Conservation (phyloP, 306 rosid species). For the Rosa rugosa region DNA sequence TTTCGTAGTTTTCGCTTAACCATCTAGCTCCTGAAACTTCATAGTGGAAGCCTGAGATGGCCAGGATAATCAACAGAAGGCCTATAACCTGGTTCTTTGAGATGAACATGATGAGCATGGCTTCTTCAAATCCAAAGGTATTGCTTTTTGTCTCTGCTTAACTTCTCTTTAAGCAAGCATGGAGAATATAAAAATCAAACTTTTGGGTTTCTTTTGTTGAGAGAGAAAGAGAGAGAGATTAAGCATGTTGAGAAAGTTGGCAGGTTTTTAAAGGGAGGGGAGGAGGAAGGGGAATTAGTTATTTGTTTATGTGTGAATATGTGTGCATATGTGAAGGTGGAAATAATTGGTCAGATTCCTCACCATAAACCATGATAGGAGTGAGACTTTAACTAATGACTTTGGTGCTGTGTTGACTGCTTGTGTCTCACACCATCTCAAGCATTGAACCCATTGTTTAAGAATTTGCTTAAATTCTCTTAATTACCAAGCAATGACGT, state of each 20-base stretch:
- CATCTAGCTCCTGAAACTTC: conserved; percentile 43
- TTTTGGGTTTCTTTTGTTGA: neutral
- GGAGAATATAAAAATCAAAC: conserved; percentile 21
- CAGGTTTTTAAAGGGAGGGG: conserved; percentile 21
- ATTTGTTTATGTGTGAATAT: conserved; percentile 18
- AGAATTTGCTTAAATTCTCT: neutral
- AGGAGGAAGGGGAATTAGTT: conserved; percentile 8
- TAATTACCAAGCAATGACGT: neutral
- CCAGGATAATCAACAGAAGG: conserved; percentile 40
- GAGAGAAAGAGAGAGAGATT: conserved; percentile 6
- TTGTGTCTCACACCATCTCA: conserved; percentile 15
- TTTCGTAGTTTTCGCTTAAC: conserved; percentile 19
- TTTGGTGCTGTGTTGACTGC: conserved; percentile 27
- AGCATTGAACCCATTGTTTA: neutral
- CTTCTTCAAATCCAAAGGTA: conserved; percentile 2
- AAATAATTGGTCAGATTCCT: conserved; percentile 29
- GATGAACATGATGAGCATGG: conserved; percentile 36
- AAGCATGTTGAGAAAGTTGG: neutral
- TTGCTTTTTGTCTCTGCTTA: conserved; percentile 14
- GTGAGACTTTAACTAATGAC: conserved; percentile 22
- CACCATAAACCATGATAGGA: conserved; percentile 10
- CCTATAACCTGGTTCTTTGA: conserved; percentile 41
- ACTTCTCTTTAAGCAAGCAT: conserved; percentile 19
- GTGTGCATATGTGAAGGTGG: conserved; percentile 18
- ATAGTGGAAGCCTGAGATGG: conserved; percentile 35